Percentiles rank a stretch among this genome's conserved stretches.
Conservation (phyloP, 768 basidiomycete genomes). For the Hypsizygus marmoreus region DNA sequence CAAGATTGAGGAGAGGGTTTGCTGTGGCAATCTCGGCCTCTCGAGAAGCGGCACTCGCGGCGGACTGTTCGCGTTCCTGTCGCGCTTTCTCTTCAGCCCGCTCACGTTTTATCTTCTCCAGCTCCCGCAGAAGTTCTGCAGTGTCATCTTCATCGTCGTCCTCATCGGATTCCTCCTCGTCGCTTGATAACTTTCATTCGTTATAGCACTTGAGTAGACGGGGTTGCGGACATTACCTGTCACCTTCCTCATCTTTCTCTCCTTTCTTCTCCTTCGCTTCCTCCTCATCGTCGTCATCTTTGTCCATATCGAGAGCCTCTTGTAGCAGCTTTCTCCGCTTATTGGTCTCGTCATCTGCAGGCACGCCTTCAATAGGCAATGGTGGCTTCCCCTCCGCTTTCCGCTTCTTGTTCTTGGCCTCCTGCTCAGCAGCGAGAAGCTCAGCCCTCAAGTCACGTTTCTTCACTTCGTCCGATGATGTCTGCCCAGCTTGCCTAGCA, state of each 20-base stretch:
- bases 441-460: constrained; percentile 83
- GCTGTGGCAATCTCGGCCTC: constrained; percentile 84
- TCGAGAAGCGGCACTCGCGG: constrained; percentile 55
- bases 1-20: constrained; percentile 89
- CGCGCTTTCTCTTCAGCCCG: constrained; percentile 91
- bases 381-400: constrained; percentile 80
- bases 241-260: constrained; percentile 37
- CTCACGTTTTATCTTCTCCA: constrained; percentile 98
- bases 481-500: constrained; percentile 85
- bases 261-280: constrained; percentile 46
- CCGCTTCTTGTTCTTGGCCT: constrained; percentile 86
- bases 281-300: constrained; percentile 84
- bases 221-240: constrained; percentile 38
- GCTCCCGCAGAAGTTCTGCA: constrained; percentile 89
- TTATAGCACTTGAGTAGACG: neutral
- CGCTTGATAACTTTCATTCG: constrained; percentile 29
- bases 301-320: constrained; percentile 85
- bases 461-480: constrained; percentile 72
- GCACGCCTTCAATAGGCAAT: constrained; percentile 43
- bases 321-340: constrained; percentile 89
- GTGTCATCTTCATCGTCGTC: constrained; percentile 87
- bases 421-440: constrained; percentile 81
- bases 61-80: constrained; percentile 75
- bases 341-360: constrained; percentile 59
- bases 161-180: constrained; percentile 51